These are phyloP conservation scores for Obba rivulosa DNA, from an alignment of 768 basidiomycete species.

Conservation along the genomic window DNA sequence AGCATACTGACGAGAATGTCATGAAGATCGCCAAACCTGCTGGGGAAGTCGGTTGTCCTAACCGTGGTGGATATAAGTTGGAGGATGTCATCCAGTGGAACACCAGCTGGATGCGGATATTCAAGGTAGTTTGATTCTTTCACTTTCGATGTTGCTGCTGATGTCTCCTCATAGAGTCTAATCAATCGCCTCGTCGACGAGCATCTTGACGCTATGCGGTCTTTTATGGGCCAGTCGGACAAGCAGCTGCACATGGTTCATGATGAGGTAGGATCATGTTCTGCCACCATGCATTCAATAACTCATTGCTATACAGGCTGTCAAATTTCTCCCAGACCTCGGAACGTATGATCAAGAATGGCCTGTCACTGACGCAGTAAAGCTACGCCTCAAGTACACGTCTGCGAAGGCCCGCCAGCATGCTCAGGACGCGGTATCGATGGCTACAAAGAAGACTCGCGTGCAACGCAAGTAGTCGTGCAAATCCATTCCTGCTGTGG, in stretches of 20 bases:
- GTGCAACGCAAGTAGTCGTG: background rate
- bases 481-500: background rate
- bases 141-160: no score
- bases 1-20: no score
- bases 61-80: slow-evolving; percentile 3
- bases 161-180: background rate
- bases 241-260: no score
- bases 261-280: no score
- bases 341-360: background rate
- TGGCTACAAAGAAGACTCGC: background rate
- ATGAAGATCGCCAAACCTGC: slow-evolving; percentile 3
- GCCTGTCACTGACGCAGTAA: background rate
- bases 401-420: background rate
- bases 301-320: no score
- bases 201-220: background rate
- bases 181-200: background rate
- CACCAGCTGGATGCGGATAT: no score
- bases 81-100: background rate
- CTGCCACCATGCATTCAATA: no score
- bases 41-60: slow-evolving; percentile 4
- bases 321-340: no score
- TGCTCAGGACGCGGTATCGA: background rate
- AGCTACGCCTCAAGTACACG: background rate
- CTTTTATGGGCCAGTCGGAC: no score
- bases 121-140: no score